Evolutionary conservation across 768 basidiomycete species (phyloP).

Genomic region (Termitomyces sp.): DNA sequence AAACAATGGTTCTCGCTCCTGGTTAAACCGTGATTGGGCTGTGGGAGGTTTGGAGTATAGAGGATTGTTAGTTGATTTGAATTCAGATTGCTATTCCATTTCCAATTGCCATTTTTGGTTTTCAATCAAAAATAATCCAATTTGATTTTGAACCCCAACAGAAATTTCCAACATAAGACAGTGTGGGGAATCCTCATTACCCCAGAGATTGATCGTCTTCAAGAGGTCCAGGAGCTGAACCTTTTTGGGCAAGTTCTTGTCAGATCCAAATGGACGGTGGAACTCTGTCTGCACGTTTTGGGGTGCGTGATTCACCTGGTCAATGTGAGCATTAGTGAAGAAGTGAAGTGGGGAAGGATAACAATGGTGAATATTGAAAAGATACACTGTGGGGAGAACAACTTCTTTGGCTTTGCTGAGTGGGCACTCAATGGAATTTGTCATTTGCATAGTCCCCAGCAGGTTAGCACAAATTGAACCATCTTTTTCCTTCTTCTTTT

Average conservation of each 20-base stretch:
- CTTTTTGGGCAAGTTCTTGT: neutral
- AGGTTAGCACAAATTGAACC: neutral
- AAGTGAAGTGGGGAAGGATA: neutral
- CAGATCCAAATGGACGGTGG: neutral
- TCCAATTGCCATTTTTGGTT: no score
- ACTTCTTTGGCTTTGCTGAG: neutral
- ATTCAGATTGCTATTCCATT: no score
- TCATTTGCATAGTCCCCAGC: neutral
- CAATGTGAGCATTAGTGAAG: slow-evolving; percentile 2
- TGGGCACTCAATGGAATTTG: neutral
- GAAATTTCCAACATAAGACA: no score
- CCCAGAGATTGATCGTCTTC: neutral
- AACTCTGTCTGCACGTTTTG: neutral
- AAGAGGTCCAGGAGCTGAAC: neutral
- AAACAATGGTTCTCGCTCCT: no score
- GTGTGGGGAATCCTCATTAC: neutral
- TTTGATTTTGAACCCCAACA: no score
- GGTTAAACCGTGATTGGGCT: no score
- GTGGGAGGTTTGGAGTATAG: no score
- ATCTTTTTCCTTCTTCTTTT: no score
- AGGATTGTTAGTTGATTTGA: no score
- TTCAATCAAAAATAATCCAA: no score
- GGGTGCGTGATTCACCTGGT: neutral
- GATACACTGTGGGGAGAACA: neutral
- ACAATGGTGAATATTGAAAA: neutral